Base-by-base conservation (phyloP, 2,329 filamentous ascomycete species). In the Scedosporium apiospermum region DNA sequence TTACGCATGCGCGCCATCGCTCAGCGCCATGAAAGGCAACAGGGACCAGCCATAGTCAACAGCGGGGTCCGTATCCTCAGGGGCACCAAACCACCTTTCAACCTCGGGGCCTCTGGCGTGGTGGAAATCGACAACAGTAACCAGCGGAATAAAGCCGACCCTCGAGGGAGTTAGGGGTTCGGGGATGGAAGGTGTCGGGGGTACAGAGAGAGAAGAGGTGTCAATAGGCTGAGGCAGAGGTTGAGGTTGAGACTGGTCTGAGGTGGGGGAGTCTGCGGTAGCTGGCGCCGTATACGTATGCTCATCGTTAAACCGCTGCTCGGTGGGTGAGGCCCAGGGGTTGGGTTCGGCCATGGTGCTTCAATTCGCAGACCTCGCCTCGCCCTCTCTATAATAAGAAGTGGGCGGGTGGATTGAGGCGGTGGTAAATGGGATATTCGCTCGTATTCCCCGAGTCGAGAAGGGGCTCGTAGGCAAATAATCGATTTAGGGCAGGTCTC, bases 21-120 rank as follows among this genome's bases (percentile, higher is more conserved):
- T 95, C 70, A 99, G 77, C 27, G 95, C 95, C 91, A 98, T 97
- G 75, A 99, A 99, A 0, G 95, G 93, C 65, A 99, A 80, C 68
- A 97, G 76, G 30, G 87, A 83, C 95, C 95, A 99, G 71, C 95
- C 91, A 76, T 96, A 93, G 64, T 93, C 89, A 57, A 77, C 80
- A 3, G 89, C 89, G 10, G 93, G 91, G 74, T 97, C 92, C 64
- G 78, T 80, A 62, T 87, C 89, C 68, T 93, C 87, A 21, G 87
- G 75, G 30, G 77, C 85, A 65, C 91, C 92, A 71, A 96, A 91
- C 90, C 93, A 98, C 69, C 82, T 84, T 78, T 98, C 93, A 63
- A 98, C 89, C 77, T 99, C 95, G 38, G 95, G 95, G 7, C 95
- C 95, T 72, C 85, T 81, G 62, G 89, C 89, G 80, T 93, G 90